phyloP scores from a whole-genome alignment of 225 moss, liverwort and hornwort species.

The Asterella californica region DNA sequence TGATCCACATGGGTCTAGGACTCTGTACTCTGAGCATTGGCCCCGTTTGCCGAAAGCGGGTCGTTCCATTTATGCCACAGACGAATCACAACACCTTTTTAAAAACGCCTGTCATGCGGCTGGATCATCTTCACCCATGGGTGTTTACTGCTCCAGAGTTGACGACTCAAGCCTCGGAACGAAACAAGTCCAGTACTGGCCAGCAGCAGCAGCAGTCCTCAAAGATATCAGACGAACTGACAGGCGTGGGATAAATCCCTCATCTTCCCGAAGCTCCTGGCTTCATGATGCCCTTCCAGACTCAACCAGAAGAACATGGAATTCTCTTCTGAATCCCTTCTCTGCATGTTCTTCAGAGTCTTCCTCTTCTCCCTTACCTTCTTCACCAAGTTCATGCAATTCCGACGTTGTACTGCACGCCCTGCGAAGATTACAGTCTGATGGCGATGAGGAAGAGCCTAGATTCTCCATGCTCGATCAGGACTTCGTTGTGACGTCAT shows the following conservation, averaged over 20 bases:
- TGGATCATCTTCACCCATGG: neutral
- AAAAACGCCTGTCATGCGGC: conserved; percentile 5
- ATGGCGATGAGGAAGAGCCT: neutral
- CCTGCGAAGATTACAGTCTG: neutral
- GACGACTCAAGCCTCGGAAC: neutral
- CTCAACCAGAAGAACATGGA: neutral
- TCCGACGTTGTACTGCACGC: neutral
- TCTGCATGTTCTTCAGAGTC: neutral
- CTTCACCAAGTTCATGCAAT: neutral
- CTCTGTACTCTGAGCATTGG: conserved; percentile 3
- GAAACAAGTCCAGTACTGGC: neutral
- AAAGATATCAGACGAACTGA: neutral
- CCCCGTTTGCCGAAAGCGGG: conserved; percentile 11
- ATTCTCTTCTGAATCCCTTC: neutral
- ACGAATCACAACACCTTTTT: neutral
- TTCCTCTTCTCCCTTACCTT: neutral
- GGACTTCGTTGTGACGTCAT: conserved; percentile 61
- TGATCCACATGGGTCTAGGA: conserved; percentile 2
- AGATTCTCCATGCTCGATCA: conserved; percentile 38
- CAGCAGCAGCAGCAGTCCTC: neutral
- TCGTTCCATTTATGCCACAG: neutral
- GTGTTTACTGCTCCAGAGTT: conserved; percentile 1
- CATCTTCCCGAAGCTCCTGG: neutral
- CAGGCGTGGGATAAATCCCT: neutral
- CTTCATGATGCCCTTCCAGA: neutral